Evolutionary conservation across 176 grass and related monocot species (phyloP).

Genomic region (Ampelocalamus luodianensis): DNA sequence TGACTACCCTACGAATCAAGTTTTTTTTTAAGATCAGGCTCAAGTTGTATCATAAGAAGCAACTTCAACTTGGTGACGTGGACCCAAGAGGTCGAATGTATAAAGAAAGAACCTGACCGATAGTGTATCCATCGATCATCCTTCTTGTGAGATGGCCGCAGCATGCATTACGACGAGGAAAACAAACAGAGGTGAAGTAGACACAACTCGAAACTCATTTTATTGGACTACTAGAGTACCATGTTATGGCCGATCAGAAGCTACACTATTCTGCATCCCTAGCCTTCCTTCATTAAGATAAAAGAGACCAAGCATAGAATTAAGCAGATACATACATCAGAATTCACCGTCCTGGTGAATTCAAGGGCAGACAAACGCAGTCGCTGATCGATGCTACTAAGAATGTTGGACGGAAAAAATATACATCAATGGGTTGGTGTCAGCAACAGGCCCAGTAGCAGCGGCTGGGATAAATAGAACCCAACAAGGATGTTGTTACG

Average conservation of each 20-base stretch:
- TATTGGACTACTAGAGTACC: not conserved
- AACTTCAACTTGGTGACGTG: too few relatives aligned
- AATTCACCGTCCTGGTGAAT: not conserved
- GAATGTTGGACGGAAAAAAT: not conserved
- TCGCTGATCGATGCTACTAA: constrained; percentile 32
- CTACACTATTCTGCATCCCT: not conserved
- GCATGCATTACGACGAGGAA: not conserved
- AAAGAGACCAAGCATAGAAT: constrained; percentile 18
- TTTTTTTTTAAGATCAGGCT: too few relatives aligned
- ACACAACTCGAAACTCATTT: not conserved
- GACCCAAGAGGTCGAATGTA: too few relatives aligned
- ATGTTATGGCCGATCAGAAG: not conserved
- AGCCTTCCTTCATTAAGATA: not conserved
- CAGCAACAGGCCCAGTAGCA: not conserved
- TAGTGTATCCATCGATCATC: too few relatives aligned
- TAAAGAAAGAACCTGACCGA: too few relatives aligned
- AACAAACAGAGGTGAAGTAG: too few relatives aligned
- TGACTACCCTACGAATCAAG: too few relatives aligned
- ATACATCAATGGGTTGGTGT: constrained; percentile 28
- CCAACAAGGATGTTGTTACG: constrained; percentile 40
- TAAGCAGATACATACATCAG: constrained; percentile 22
- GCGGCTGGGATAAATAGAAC: not conserved
- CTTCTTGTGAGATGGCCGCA: too few relatives aligned
- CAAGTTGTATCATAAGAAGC: too few relatives aligned
- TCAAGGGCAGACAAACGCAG: not conserved